Percentiles rank a stretch among this genome's conserved stretches.
phyloP scores from a whole-genome alignment of 768 basidiomycete species.

The Mycena belliarum region DNA sequence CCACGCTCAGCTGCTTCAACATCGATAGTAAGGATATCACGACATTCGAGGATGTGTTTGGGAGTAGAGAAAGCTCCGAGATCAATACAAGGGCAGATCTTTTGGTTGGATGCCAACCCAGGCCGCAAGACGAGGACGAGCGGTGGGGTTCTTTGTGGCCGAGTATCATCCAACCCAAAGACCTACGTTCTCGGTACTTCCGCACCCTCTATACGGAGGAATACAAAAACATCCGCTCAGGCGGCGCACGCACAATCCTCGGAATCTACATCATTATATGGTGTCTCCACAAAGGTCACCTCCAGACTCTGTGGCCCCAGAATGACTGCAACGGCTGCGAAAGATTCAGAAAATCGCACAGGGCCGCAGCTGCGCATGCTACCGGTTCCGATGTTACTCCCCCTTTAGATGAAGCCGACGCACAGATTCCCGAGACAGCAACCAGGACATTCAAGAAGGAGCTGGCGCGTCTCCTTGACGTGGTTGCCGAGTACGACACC shows the following conservation, averaged over 20 bases:
- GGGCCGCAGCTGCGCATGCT: neutral
- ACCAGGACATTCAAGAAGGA: no score
- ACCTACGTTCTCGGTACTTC: neutral
- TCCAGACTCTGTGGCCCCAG: neutral
- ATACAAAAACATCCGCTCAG: conserved; percentile 10
- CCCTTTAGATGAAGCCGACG: no score
- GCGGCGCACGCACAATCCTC: neutral
- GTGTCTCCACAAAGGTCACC: neutral
- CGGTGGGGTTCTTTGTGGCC: neutral
- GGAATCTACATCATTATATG: conserved; percentile 4
- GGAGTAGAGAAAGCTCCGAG: neutral
- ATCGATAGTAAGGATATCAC: neutral
- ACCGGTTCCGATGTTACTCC: no score
- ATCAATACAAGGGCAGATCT: neutral
- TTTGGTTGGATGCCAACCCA: neutral
- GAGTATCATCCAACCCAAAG: neutral
- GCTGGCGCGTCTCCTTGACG: neutral
- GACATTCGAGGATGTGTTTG: neutral
- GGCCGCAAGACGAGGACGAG: neutral
- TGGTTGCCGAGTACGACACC: neutral
- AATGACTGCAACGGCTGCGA: neutral
- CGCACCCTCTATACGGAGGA: conserved; percentile 4
- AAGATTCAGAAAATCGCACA: conserved; percentile 1
- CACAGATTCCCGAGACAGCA: no score
- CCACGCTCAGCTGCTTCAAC: conserved; percentile 9